Evolutionary conservation across 257 asterid genomes (phyloP), one percentile per base, ranked within the genome.

Genomic region (Lycium ferocissimum): DNA sequence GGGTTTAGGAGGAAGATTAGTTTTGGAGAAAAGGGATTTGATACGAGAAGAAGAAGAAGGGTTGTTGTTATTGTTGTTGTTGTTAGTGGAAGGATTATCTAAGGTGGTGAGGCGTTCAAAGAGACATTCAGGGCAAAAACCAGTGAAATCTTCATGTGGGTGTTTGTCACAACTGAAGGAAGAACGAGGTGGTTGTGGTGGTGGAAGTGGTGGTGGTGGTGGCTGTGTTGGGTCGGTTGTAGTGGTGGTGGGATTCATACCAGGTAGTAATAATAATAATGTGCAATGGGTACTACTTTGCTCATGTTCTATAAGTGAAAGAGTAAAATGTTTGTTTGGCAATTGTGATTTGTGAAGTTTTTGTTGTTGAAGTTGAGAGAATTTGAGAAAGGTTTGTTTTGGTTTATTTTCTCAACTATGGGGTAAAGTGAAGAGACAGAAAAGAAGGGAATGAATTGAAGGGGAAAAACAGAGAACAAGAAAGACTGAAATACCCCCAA

Each of bases 111-210:
- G 97, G 70, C 99, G 97, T 69, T 95, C 97, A 87, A 94, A 92
- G 86, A 95, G 97, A 76, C 99, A 95, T 53, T 94, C 92, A n/a
- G 97, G 97, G 70, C 99, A 95, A 87, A 95, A 95, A 8, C 98
- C 99, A 1, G 91, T 86, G 89, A 94, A 95, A 80, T 93, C 91
- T 91, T 95, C 98, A 81, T 81, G 86, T 0, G 99, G 97, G 88
- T 95, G 99, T 75, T 90, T 92, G 91, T 93, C 97, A 84, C 99
- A 95, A 80, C 97, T 94, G 92, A 94, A 94, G 1, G 98, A 94
- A 6, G 97, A 91, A 38, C 97, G 96, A 84, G 92, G 98, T 56
- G 97, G 98, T 90, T 93, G 98, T n/a, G 92, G 96, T 26, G 75
- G 89, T 3, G 89, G 80, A 17, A 49, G 43, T 75, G 81, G 81